Base-by-base conservation (phyloP, 805 yeast species). In the Sugiyamaella qingdaonensis region DNA sequence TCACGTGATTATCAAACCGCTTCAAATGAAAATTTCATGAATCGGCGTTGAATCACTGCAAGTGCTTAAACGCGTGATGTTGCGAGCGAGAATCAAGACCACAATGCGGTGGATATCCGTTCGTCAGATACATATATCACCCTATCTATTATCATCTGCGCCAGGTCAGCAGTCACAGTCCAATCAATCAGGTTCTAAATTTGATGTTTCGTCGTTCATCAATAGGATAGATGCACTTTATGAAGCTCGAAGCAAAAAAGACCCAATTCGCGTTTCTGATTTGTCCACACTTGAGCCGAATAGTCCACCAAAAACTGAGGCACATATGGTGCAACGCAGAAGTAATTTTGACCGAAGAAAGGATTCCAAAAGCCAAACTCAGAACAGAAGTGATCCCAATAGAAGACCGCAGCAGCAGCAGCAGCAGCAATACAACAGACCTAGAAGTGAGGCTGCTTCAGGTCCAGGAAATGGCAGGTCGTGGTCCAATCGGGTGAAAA, bases 201-300 rank as follows among this genome's bases (percentile, higher is more conserved):
- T 56, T 45, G 55, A 56, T 46, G 59, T 56, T 21, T 41, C 54
- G 55, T 46, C 52, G 24, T 56, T 56, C 32, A 43, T 56, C 34
- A 47, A 49, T 31, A 39, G 59, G 31, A 56, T 56, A 19, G 59
- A 56, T 19, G 51, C 51, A 11, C 36, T 56, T 41, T 56, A 56
- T 35, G 59, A 53, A 14, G 46, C 45, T 8, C 33, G 50, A 18
- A 34, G 39, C 21, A 37, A 49, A 24, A 50, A 50, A n/a, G 45
- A 49, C 18, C 56, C 58, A 14, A 19, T 39, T 48, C 43, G 35
- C 8, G 39, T 48, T 10, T 16, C 19, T 4, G 45, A 48, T 36
- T 16, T 13, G 29, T 35, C 45, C 2, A 14, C 41, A 34, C 29
- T 48, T 14, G 39, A 10, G 13, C 51, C 51, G 5, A 44, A 44